These are phyloP conservation scores for Somion occarium DNA, from an alignment of 1,284 basidiomycete species.

Conservation along the genomic window DNA sequence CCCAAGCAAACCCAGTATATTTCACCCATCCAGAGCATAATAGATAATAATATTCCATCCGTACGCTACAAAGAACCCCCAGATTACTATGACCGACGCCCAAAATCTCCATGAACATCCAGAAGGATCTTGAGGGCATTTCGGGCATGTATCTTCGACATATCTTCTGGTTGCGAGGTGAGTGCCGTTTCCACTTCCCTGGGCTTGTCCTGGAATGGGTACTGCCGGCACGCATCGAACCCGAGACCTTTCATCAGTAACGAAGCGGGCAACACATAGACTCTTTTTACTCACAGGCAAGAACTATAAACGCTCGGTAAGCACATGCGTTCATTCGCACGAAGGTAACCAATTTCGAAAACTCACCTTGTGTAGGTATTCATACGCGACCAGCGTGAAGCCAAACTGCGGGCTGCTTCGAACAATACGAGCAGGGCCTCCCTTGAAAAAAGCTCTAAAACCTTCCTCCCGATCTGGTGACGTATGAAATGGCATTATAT, in stretches of 20 bases:
- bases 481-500: background rate
- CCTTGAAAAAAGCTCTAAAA: constrained; percentile 91
- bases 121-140: constrained; percentile 90
- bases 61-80: background rate
- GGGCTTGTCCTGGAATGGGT: constrained; percentile 70
- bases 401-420: constrained; percentile 89
- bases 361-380: constrained; percentile 68
- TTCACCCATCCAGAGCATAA: background rate
- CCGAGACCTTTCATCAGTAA: constrained; percentile 15
- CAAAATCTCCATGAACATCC: constrained; percentile 81
- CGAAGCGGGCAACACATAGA: background rate
- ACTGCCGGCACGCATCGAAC: constrained; percentile 41
- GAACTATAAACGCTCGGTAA: constrained; percentile 10
- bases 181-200: constrained; percentile 64
- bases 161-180: constrained; percentile 72
- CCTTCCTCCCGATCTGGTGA: constrained; percentile 77
- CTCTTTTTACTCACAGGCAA: constrained; percentile 13
- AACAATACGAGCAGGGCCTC: constrained; percentile 87
- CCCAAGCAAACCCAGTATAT: background rate
- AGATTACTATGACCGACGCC: constrained; percentile 16
- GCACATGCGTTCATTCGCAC: constrained; percentile 1
- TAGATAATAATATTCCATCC: background rate
- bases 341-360: constrained; percentile 1
- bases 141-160: constrained; percentile 83
- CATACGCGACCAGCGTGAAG: constrained; percentile 89